These are phyloP conservation scores for Trichoderma virens DNA, from an alignment of 495 filamentous ascomycete genomes.

Conservation along the genomic window DNA sequence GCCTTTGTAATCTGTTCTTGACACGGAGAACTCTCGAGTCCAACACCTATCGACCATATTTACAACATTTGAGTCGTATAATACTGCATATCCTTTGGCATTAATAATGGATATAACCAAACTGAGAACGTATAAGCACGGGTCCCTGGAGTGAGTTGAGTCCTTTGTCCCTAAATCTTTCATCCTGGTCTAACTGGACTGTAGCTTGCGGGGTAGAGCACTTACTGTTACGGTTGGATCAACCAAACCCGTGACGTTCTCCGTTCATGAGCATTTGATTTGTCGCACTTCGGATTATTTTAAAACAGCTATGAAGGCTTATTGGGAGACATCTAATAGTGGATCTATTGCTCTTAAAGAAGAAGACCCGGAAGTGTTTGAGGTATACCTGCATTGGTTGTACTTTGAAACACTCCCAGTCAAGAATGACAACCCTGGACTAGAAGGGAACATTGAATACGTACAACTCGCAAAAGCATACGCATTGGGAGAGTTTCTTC, in stretches of 20 bases:
- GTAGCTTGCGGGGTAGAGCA: not conserved
- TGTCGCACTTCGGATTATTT: not conserved
- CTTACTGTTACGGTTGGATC: not conserved
- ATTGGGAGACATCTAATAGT: not conserved
- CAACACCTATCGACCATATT: not conserved
- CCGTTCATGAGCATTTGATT: not conserved
- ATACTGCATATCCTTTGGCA: not conserved
- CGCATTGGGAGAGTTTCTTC: not conserved
- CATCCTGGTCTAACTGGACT: not conserved
- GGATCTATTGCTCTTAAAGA: not conserved
- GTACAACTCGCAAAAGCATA: not conserved
- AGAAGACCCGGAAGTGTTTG: not conserved
- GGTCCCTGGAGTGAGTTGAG: not conserved
- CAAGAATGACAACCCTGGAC: not conserved
- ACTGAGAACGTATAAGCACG: not conserved
- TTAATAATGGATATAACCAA: not conserved
- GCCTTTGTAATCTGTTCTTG: not conserved
- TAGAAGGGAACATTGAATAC: not conserved
- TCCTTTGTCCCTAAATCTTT: not conserved
- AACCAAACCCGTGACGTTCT: not conserved
- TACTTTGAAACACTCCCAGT: not conserved
- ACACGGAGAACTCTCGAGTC: not conserved
- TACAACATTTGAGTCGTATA: not conserved
- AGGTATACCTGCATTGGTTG: not conserved
- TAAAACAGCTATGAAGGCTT: not conserved